A percentile compares a stretch with the other conserved stretches of the same genome.
These are phyloP conservation scores for Collybia sp. DNA, from an alignment of 768 basidiomycete species.

Conservation along the genomic window DNA sequence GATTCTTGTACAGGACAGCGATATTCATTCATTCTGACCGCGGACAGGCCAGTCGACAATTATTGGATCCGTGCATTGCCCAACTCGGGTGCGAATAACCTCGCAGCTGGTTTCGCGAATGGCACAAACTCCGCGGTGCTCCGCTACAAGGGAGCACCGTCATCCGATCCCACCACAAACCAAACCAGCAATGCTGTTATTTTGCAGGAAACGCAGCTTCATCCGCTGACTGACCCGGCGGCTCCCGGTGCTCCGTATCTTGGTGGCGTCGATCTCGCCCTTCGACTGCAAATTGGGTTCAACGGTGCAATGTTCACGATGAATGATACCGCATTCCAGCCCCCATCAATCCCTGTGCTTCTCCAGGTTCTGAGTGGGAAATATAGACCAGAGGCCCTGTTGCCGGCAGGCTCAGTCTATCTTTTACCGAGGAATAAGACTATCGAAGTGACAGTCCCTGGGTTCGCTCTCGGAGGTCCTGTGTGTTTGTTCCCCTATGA, in stretches of 20 bases:
- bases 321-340: conserved; percentile 23
- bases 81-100: conserved; percentile 9
- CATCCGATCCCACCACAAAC: conserved; percentile 36
- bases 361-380: conserved; percentile 47
- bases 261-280: conserved; percentile 32
- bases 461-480: conserved; percentile 25
- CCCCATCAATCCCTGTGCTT: conserved; percentile 40
- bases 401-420: conserved; percentile 36
- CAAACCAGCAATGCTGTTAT: conserved; percentile 13
- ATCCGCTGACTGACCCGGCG: conserved; percentile 24
- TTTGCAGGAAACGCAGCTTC: conserved; percentile 34
- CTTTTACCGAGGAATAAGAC: conserved; percentile 37
- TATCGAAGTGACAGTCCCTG: conserved; percentile 42
- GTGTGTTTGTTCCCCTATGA: conserved; percentile 6
- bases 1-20: conserved; percentile 9
- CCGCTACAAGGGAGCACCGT: conserved; percentile 41
- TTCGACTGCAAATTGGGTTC: conserved; percentile 22
- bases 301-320: conserved; percentile 13
- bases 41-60: conserved; percentile 41
- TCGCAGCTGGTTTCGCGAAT: conserved; percentile 19
- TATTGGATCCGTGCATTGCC: conserved; percentile 46
- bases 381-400: conserved; percentile 31
- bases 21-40: conserved; percentile 32
- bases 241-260: conserved; percentile 25
- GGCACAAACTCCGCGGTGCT: conserved; percentile 48